These are phyloP conservation scores for Maudiozyma turicensis DNA, from an alignment of 805 yeast genomes.

Conservation along the genomic window DNA sequence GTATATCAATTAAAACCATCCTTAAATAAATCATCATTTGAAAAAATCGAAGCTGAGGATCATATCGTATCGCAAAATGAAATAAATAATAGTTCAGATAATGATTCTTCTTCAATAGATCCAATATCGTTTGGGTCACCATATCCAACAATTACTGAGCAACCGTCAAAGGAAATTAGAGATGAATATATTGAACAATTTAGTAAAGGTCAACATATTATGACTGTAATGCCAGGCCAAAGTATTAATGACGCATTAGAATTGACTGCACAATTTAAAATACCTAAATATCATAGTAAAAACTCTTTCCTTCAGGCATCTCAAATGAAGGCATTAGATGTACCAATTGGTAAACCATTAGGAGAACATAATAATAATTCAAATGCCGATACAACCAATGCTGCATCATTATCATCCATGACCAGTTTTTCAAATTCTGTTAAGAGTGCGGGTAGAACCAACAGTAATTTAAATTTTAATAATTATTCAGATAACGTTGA, in stretches of 20 bases:
- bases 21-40: not conserved
- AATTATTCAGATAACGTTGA: not conserved
- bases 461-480: not conserved
- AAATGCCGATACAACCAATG: not conserved
- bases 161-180: constrained; percentile 19
- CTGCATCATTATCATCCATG: not conserved
- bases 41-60: not conserved
- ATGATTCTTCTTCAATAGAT: not conserved
- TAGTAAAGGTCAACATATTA: constrained; percentile 19
- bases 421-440: not conserved
- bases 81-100: too few species aligned
- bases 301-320: constrained; percentile 24
- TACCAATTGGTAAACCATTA: constrained; percentile 18
- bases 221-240: constrained; percentile 24
- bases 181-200: constrained; percentile 17
- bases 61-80: not conserved
- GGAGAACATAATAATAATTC: not conserved
- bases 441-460: not conserved
- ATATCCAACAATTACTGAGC: constrained; percentile 19
- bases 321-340: constrained; percentile 20
- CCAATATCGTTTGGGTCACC: constrained; percentile 15
- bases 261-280: constrained; percentile 22
- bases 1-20: constrained; percentile 11
- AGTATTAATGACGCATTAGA: constrained; percentile 26
- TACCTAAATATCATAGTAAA: constrained; percentile 28